A percentile compares a stretch with the other conserved stretches of the same genome.
Conservation (phyloP, 164 flowering plant species). For the Magnolia kwangsiensis region DNA sequence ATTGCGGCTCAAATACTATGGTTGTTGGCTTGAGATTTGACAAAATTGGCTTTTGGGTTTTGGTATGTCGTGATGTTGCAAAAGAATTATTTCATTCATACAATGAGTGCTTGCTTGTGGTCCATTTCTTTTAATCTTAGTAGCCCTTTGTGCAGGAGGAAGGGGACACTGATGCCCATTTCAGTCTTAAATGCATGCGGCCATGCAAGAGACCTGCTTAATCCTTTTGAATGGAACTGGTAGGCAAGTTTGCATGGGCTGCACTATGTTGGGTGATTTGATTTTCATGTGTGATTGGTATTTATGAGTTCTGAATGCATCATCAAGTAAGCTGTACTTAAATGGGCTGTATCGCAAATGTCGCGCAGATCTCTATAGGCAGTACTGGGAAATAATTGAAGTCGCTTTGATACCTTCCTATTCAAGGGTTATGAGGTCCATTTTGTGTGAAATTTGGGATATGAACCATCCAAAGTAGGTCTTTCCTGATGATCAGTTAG, state of each 20-base stretch:
- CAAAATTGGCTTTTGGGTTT: not conserved
- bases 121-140: not conserved
- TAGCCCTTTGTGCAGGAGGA: conserved; percentile 1
- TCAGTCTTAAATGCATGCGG: conserved; percentile 1
- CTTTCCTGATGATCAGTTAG: not conserved
- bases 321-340: not conserved
- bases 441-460: not conserved
- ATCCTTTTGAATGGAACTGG: not conserved
- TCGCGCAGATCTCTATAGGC: not conserved
- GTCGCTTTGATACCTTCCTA: too few species aligned
- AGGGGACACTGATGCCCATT: not conserved
- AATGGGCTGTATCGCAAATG: not conserved
- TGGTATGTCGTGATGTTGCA: not conserved
- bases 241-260: not conserved
- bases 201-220: conserved; percentile 4
- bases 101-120: not conserved
- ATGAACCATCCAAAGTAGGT: not conserved
- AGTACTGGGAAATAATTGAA: too few species aligned
- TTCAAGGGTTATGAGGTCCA: not conserved
- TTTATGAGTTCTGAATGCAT: not conserved
- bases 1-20: not conserved
- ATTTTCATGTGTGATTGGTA: too few species aligned
- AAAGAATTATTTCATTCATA: not conserved
- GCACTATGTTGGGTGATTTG: not conserved
- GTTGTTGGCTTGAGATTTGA: not conserved